Percentiles rank a stretch among this genome's conserved stretches.
Evolutionary conservation across 1,284 basidiomycete genomes (phyloP).

Genomic region (Cryptococcus floricola): DNA sequence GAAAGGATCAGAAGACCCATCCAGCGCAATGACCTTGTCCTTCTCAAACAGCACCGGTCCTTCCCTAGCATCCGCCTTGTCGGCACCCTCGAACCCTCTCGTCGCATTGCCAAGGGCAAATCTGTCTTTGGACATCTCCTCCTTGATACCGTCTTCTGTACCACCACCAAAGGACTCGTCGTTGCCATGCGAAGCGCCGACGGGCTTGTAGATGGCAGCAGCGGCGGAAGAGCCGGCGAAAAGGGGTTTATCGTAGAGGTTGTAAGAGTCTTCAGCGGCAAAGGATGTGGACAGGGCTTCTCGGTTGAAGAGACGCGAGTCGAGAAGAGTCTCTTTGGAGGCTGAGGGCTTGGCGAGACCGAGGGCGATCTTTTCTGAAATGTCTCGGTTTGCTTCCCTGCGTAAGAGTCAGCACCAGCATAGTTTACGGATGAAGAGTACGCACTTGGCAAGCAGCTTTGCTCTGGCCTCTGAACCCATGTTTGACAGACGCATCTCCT

Average conservation of each 20-base stretch:
- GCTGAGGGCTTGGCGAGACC: constrained; percentile 94
- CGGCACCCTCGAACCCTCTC: constrained; percentile 71
- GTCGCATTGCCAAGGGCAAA: constrained; percentile 83
- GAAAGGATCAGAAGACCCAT: constrained; percentile 73
- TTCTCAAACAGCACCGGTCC: constrained; percentile 99
- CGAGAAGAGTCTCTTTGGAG: constrained; percentile 93
- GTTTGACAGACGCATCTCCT: constrained; percentile 97
- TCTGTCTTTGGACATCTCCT: constrained; percentile 86
- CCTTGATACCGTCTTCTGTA: constrained; percentile 86
- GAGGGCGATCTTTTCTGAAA: constrained; percentile 97
- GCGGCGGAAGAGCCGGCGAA: constrained; percentile 95
- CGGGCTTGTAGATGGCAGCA: constrained; percentile 94
- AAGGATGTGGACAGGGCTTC: constrained; percentile 77
- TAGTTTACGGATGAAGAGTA: constrained; percentile 2
- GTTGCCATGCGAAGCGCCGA: constrained; percentile 63
- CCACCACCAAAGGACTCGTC: constrained; percentile 90
- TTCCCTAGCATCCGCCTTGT: constrained; percentile 62
- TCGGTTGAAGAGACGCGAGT: constrained; percentile 95
- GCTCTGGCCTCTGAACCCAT: constrained; percentile 97
- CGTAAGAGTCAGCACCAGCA: neutral
- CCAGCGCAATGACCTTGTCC: constrained; percentile 60
- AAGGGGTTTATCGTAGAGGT: constrained; percentile 88
- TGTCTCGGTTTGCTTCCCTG: constrained; percentile 91
- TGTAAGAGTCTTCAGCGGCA: constrained; percentile 89
- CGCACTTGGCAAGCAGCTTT: constrained; percentile 77